Evolutionary conservation across 2,329 filamentous ascomycete species (phyloP).

Genomic region (Neodidymelliopsis sp.): DNA sequence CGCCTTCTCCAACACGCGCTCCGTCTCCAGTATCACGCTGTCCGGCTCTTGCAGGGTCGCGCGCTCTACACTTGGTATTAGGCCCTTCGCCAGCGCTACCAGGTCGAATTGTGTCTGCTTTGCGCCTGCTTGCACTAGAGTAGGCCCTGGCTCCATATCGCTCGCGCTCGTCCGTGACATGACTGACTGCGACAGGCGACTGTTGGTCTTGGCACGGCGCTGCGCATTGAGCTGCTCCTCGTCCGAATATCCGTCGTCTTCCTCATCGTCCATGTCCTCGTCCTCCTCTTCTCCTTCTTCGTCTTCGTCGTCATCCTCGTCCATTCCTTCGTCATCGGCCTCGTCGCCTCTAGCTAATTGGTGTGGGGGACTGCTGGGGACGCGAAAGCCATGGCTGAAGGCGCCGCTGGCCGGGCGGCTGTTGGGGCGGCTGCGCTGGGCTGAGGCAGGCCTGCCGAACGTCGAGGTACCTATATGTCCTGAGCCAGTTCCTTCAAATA

Average conservation of each 20-base stretch:
- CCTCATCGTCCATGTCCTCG: conserved; percentile 39
- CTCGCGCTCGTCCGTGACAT: conserved; percentile 48
- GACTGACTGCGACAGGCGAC: conserved; percentile 40
- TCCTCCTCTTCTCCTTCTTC: conserved; percentile 32
- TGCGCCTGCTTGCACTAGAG: conserved; percentile 37
- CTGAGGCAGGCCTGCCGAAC: conserved; percentile 34
- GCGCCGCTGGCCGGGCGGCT: conserved; percentile 37
- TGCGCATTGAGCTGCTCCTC: conserved; percentile 55
- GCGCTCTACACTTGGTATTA: conserved; percentile 65
- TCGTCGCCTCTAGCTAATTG: conserved; percentile 24
- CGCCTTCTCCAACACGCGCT: conserved; percentile 66
- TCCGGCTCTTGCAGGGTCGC: conserved; percentile 73
- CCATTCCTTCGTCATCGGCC: conserved; percentile 51
- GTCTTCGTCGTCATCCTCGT: conserved; percentile 31
- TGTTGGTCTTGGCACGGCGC: conserved; percentile 30
- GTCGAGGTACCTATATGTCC: conserved; percentile 39
- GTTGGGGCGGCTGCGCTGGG: conserved; percentile 37
- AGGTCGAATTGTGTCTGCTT: conserved; percentile 67
- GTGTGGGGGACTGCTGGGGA: conserved; percentile 49
- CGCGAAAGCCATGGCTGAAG: conserved; percentile 33
- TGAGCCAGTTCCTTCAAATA: conserved; percentile 38
- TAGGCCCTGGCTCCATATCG: conserved; percentile 30
- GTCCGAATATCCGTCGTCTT: conserved; percentile 53
- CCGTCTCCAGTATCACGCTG: conserved; percentile 76
- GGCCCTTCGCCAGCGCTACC: conserved; percentile 73